Base-by-base conservation (phyloP, 2,329 filamentous ascomycete species). In the Fragosphaeria purpurea region DNA sequence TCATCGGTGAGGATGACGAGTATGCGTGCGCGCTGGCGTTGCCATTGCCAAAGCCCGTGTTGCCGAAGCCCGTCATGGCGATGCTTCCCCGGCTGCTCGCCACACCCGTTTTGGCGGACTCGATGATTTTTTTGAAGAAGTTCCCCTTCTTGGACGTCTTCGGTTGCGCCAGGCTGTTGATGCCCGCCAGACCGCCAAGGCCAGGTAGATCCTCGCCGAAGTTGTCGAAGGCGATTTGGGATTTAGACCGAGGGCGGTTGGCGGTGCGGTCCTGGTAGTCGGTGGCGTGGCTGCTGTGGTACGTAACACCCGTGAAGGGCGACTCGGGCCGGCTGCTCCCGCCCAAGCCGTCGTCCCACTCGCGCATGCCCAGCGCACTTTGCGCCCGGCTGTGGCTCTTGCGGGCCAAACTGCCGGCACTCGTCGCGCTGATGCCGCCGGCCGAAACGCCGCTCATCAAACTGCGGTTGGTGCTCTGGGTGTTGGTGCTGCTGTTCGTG, bases 391-490 rank as follows among this genome's bases (percentile, higher is more conserved):
- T 67, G 62, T 74, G 67, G 61, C 83, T 85, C 61, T 86, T 86
- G 54, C 90, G 81, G 34, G 89, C 90, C 56, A 94, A 80, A 67
- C 91, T 97, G 49, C 90, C 93, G 12, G 93, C 93, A 67, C 93
- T 97, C 12, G 93, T 97, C 47, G 89, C 87, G 65, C 91, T 97
- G 67, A 96, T 88, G 10, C 79, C 91, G 47, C 90, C 83, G 0
- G 93, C 93, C 48, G 93, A 97, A 48, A 80, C 77, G 4, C 91
- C 93, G 64, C 91, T 97, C 91, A 96, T 96, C 42, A 98, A 67
- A 60, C 88, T 97, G 59, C 85, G 81, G 58, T 84, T 82, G 12
- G 88, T 96, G 63, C 81, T 82, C 58, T 86, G 81, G 1, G 83
- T 86, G 4, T 74, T 74, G 37, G 72, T 80, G 58, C 84, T 90